phyloP scores from a whole-genome alignment of 768 basidiomycete genomes.

The Podaxis pistillaris region DNA sequence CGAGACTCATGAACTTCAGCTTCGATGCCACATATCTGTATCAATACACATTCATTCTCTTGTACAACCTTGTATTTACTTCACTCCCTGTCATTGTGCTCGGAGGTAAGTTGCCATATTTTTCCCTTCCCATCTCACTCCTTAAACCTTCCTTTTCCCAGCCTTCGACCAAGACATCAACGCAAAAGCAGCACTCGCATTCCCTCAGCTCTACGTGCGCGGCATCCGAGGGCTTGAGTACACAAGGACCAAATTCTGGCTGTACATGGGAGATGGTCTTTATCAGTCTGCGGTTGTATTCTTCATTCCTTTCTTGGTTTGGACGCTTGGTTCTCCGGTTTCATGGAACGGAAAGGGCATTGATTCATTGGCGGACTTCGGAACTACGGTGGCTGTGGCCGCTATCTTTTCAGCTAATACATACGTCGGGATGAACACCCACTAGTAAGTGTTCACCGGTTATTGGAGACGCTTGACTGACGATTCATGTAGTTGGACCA shows the following conservation, averaged over 20 bases:
- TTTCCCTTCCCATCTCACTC: slow-evolving; percentile 6
- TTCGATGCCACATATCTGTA: slow-evolving; percentile 96
- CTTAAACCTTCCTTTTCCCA: slow-evolving; percentile 25
- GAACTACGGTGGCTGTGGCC: slow-evolving; percentile 85
- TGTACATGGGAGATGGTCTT: slow-evolving; percentile 91
- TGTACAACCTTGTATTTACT: slow-evolving; percentile 92
- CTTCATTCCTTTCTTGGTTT: slow-evolving; percentile 80
- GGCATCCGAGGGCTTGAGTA: slow-evolving; percentile 94
- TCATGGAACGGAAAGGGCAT: slow-evolving; percentile 82
- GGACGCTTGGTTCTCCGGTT: slow-evolving; percentile 59
- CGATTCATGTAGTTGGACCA: slow-evolving; percentile 60
- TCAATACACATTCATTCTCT: slow-evolving; percentile 89
- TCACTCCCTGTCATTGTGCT: slow-evolving; percentile 89
- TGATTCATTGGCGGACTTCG: slow-evolving; percentile 82
- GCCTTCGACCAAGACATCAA: slow-evolving; percentile 97
- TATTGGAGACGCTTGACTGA: slow-evolving; percentile 20
- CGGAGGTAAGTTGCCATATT: slow-evolving; percentile 57
- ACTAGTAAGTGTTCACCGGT: slow-evolving; percentile 64
- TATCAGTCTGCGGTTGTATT: slow-evolving; percentile 90
- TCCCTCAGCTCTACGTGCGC: slow-evolving; percentile 93
- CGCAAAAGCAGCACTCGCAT: slow-evolving; percentile 84
- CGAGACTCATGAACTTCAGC: slow-evolving; percentile 35
- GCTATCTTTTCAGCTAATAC: slow-evolving; percentile 88
- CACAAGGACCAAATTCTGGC: slow-evolving; percentile 88
- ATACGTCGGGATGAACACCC: slow-evolving; percentile 86